Evolutionary conservation across 192 early-diverging fungal species (phyloP), one percentile per base, ranked within the genome.

Genomic region (Phlyctochytrium arcticum): DNA sequence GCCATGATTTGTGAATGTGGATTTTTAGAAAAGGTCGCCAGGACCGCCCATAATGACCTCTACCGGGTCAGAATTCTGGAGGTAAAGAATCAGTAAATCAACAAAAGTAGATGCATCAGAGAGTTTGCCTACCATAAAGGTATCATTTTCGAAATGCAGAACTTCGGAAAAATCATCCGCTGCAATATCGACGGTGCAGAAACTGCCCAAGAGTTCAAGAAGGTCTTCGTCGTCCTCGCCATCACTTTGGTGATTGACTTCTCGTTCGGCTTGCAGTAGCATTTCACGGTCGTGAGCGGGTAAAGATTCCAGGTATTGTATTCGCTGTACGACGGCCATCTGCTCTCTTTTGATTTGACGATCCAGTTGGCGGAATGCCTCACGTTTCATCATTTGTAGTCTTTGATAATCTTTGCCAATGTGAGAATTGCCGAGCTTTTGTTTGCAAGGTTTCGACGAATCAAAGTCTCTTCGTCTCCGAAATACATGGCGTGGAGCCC

Each of bases 331-430:
- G 29, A 66, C 8, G 31, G 53, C 64, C 54, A 66, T 57, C 32
- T 66, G 64, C 54, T 66, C 64, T 57, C 64, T 66, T 29, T 54
- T 34, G 23, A 66, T 66, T 32, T 66, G 64, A 8, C 9, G 10
- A 36, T 66, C 64, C 8, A 66, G 39, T 33, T 66, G 37, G 53
- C 32, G 64, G 26, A 57, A 66, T 23, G 64, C 64, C 5, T 56
- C 37, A 8, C 31, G n/a, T 47, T 66, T 66, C 15, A 66, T 33
- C 17, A 51, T 34, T 32, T 66, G 64, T 6, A 66, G 54, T 42
- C 64, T 46, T 19, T 66, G 64, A 12, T 32, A 39, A 26, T 66
- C 64, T 17, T 51, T 53, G 2, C 33, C 8, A 34, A 26, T 53
- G 17, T n/a, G n/a, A n/a, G n/a, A n/a, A 51, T n/a, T 44, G 42